phyloP scores from a whole-genome alignment of 2,329 filamentous ascomycete genomes.

The Orbilia blumenaviensis region DNA sequence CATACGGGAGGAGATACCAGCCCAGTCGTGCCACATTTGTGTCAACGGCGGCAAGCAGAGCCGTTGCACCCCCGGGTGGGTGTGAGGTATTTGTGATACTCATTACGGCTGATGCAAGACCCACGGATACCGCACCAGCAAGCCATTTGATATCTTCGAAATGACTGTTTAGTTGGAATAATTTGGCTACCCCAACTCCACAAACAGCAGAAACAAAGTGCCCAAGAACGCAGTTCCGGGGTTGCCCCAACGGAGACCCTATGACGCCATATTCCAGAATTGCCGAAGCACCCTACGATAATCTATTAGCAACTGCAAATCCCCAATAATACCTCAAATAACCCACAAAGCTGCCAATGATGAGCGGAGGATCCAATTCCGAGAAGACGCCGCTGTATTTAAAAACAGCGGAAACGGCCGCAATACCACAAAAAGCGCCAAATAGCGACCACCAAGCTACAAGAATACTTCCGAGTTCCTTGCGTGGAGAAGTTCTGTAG shows the following conservation, averaged over 20 bases:
- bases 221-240: conserved; percentile 74
- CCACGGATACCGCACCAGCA: conserved; percentile 73
- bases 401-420: conserved; percentile 69
- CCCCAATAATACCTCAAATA: not conserved
- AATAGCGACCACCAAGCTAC: conserved; percentile 71
- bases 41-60: conserved; percentile 73
- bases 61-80: conserved; percentile 78
- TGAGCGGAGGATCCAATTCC: conserved; percentile 67
- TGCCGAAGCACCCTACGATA: conserved; percentile 72
- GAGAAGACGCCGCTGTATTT: conserved; percentile 68
- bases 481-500: conserved; percentile 63
- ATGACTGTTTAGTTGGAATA: conserved; percentile 68
- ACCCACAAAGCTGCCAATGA: conserved; percentile 75
- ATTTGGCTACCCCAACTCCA: conserved; percentile 71
- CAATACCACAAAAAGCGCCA: conserved; percentile 71
- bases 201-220: conserved; percentile 71
- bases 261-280: conserved; percentile 79
- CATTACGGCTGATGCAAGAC: conserved; percentile 72
- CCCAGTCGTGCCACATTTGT: conserved; percentile 67
- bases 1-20: conserved; percentile 74
- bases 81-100: conserved; percentile 76
- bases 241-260: conserved; percentile 76
- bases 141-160: conserved; percentile 70
- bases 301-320: not conserved
- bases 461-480: conserved; percentile 67